These are phyloP conservation scores for Sporisorium graminicola DNA, from an alignment of 1,284 basidiomycete species.

Conservation along the genomic window DNA sequence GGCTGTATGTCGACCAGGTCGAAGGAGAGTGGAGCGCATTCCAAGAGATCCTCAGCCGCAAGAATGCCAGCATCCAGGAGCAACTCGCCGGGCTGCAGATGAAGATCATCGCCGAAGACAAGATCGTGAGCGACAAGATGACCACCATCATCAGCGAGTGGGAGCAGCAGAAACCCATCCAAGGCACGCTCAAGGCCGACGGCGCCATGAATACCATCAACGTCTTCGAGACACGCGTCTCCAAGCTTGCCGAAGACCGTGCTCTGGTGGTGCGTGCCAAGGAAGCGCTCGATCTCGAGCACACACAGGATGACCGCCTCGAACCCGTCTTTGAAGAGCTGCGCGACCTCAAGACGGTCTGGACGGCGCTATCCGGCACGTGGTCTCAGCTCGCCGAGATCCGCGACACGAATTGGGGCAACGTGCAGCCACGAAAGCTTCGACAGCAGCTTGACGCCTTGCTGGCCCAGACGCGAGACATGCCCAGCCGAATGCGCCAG, in stretches of 20 bases:
- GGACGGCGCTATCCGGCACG: constrained; percentile 97
- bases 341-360: constrained; percentile 95
- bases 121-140: constrained; percentile 81
- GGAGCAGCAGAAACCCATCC: constrained; percentile 94
- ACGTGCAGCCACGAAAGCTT: constrained; percentile 87
- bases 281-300: constrained; percentile 93
- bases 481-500: constrained; percentile 99
- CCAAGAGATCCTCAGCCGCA: constrained; percentile 95
- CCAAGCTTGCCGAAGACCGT: constrained; percentile 89
- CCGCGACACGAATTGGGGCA: constrained; percentile 88
- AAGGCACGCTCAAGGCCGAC: constrained; percentile 94
- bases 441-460: constrained; percentile 92
- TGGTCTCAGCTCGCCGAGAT: constrained; percentile 94
- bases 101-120: constrained; percentile 99
- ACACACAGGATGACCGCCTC: constrained; percentile 87
- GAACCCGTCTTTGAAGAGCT: constrained; percentile 95
- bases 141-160: constrained; percentile 86
- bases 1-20: constrained; percentile 98
- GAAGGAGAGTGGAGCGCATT: constrained; percentile 98
- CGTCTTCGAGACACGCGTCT: constrained; percentile 90
- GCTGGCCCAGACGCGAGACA: constrained; percentile 90
- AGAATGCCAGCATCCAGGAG: constrained; percentile 98
- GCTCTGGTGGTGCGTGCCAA: constrained; percentile 94
- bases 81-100: constrained; percentile 95
- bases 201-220: constrained; percentile 94